Evolutionary conservation across 345 rosid genomes (phyloP), one percentile per base, ranked within the genome.

Genomic region (Hevea brasiliensis): DNA sequence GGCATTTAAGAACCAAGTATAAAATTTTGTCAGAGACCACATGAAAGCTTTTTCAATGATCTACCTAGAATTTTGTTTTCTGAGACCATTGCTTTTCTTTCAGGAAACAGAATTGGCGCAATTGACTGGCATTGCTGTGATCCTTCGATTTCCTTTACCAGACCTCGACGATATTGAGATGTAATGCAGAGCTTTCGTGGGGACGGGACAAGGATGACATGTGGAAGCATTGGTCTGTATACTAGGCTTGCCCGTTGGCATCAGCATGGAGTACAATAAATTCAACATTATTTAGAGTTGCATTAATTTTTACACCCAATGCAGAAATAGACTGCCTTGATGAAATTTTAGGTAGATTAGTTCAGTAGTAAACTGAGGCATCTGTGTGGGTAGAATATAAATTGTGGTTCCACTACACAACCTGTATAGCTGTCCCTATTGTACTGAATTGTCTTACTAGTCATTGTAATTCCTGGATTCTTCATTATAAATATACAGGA

Each of bases 91-190:
- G 37, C 26, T 77, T 53, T 13, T 13, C 14, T 20, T 37, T 23
- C 54, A 26, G 65, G 70, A 17, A 59, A 74, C 91, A 92, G 98
- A 95, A 77, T 71, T 95, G 70, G 84, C 90, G 11, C 98, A 92
- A 68, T 76, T 88, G 73, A 95, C 95, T 14, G 97, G 99, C 68
- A 80, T 95, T 66, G 99, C 99, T 24, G 99, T 98, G 44, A 87
- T 92, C 77, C 98, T 95, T 17, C 83, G 98, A 65, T 95, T 95
- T 81, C 98, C 97, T 27, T 85, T 92, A 75, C 99, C 98, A 3
- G 99, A 95, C 69, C 88, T 94, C 8, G 98, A 95, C 70, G 99
- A 95, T 84, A 86, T 95, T 45, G 99, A 92, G 87, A 91, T 95
- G 98, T 94, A 82, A 89, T 18, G 24, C 11, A 56, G 20, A 40